Evolutionary conservation across 1,284 basidiomycete genomes (phyloP), one percentile per base, ranked within the genome.

Genomic region (Leucoagaricus sp.): DNA sequence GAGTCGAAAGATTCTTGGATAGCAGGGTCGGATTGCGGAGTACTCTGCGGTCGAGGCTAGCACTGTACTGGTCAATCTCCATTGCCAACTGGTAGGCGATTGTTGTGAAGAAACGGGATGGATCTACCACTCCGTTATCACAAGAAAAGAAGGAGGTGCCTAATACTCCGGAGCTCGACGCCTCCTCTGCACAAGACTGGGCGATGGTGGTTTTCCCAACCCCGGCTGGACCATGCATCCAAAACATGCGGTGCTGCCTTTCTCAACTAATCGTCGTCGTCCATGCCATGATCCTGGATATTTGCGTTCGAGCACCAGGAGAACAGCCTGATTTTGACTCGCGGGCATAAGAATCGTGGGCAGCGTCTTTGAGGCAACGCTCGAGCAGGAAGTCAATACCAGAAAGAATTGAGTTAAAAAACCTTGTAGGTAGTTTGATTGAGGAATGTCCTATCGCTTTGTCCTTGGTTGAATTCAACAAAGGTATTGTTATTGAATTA

Each of bases 211-310:
- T 33, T 17, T 52, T 52, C 10, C 50, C 50, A 3, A 52, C 50
- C 7, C 50, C 41, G 7, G 50, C 50, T 15, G 50, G 50, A 13
- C 50, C 50, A 34, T 19, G 41, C 50, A 52, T 44, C 50, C 50
- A 52, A 5, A 29, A 7, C 19, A 44, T 13, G 29, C 41, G 40
- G 21, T 25, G 23, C 2, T 28, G n/a, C 13, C 29, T 28, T 9
- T 33, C 28, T 17, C 45, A 29, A 12, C 13, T 8, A 17, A 21
- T 10, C 2, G 13, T 10, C 5, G 49, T 26, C 9, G 31, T n/a
- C 50, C 50, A 52, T 8, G 41, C 19, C 10, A 29, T 31, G 17
- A 52, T 52, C 40, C 12, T 45, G 17, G 29, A 52, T 52, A 26
- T 44, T n/a, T 52, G 50, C 4, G 28, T 28, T 6, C 41, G 50